phyloP scores from a whole-genome alignment of 2,329 filamentous ascomycete species.

The Stemphylium lycopersici region DNA sequence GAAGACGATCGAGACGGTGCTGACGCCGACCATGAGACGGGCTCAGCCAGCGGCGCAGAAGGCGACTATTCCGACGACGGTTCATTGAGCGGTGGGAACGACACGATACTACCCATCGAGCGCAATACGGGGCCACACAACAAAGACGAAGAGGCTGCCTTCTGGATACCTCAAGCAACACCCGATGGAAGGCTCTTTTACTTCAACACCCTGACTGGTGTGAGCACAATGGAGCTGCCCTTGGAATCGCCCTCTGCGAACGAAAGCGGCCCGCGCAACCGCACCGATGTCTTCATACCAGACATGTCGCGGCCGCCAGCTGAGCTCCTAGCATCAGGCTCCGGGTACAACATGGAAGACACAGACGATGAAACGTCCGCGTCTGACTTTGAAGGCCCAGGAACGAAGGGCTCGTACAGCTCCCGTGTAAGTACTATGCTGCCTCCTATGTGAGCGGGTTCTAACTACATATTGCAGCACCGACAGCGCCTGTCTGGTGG shows the following conservation, averaged over 20 bases:
- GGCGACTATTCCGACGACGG: constrained; percentile 56
- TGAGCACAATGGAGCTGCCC: constrained; percentile 92
- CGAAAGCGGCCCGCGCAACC: constrained; percentile 86
- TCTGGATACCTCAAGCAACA: constrained; percentile 98
- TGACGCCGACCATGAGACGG: constrained; percentile 54
- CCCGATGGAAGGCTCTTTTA: constrained; percentile 93
- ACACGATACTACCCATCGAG: constrained; percentile 67
- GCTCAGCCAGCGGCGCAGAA: constrained; percentile 52
- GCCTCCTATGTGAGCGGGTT: constrained; percentile 2
- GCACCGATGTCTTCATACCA: constrained; percentile 85
- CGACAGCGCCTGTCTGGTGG: constrained; percentile 68
- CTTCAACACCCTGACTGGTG: constrained; percentile 96
- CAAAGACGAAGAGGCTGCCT: constrained; percentile 86
- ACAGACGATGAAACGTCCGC: constrained; percentile 90
- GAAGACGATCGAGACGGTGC: constrained; percentile 67
- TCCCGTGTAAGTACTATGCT: constrained; percentile 65
- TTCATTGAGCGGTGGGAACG: constrained; percentile 46
- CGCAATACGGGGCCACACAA: constrained; percentile 55
- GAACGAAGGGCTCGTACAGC: constrained; percentile 71
- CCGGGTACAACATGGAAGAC: constrained; percentile 81
- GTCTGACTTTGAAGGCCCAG: constrained; percentile 78
- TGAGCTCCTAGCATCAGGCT: constrained; percentile 86
- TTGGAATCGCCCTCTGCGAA: constrained; percentile 84
- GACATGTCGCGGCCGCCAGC: constrained; percentile 88
- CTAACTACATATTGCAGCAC: constrained; percentile 32